phyloP scores from a whole-genome alignment of 192 early-diverging fungal species.

The Coemansia sp. region DNA sequence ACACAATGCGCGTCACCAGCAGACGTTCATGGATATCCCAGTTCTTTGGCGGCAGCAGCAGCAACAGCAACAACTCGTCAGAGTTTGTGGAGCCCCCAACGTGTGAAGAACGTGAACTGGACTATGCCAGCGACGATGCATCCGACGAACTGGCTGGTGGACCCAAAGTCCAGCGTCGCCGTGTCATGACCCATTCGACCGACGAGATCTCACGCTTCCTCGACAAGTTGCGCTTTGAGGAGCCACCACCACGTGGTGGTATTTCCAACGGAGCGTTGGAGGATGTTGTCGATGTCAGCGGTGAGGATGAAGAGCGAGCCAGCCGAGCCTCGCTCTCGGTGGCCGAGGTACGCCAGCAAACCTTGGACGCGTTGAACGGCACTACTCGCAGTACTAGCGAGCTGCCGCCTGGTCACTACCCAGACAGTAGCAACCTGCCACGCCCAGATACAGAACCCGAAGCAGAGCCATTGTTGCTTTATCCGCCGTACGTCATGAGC shows the following conservation, averaged over 20 bases:
- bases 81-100: too few relatives aligned
- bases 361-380: constrained; percentile 38
- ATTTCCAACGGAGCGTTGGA: too few relatives aligned
- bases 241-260: neutral
- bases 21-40: constrained; percentile 30
- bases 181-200: constrained; percentile 39
- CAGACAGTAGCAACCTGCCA: too few relatives aligned
- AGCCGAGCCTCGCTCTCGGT: constrained; percentile 21
- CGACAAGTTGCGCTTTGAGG: constrained; percentile 16
- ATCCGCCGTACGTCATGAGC: too few relatives aligned
- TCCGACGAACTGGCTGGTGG: neutral
- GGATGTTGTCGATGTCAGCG: constrained; percentile 33
- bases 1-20: constrained; percentile 33
- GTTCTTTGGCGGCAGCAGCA: constrained; percentile 17
- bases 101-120: neutral
- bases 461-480: too few relatives aligned
- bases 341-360: constrained; percentile 39
- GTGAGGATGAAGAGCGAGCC: constrained; percentile 35
- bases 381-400: too few relatives aligned
- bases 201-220: constrained; percentile 21
- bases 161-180: constrained; percentile 2
- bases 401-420: too few relatives aligned
- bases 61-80: too few relatives aligned
- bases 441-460: too few relatives aligned
- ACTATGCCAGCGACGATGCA: neutral